phyloP scores from a whole-genome alignment of 2,329 filamentous ascomycete genomes.

The Pestalotiopsis sp. region DNA sequence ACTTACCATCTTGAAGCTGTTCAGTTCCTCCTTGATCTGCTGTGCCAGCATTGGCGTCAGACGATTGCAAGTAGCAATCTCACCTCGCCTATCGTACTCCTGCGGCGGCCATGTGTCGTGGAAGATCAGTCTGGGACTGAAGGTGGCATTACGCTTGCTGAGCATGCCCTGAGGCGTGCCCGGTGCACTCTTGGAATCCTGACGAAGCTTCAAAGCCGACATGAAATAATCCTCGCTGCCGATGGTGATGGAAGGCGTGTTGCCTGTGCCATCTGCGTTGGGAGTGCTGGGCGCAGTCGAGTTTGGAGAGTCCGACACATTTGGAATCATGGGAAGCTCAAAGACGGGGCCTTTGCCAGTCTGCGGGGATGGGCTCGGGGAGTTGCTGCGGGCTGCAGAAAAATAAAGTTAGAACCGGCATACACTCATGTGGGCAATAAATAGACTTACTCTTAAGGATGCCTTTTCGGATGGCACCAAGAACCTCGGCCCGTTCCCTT shows the following conservation, averaged over 20 bases:
- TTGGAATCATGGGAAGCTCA: conserved; percentile 61
- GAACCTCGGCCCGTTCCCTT: conserved; percentile 83
- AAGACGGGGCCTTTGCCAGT: conserved; percentile 56
- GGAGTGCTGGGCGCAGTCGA: conserved; percentile 89
- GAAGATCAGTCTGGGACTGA: conserved; percentile 92
- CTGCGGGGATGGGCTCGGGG: conserved; percentile 66
- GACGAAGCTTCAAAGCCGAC: conserved; percentile 69
- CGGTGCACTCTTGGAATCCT: conserved; percentile 78
- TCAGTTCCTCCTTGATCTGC: conserved; percentile 99
- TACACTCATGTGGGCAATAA: not conserved
- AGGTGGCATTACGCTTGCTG: conserved; percentile 65
- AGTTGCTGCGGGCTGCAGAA: conserved; percentile 59
- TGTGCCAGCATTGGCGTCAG: conserved; percentile 95
- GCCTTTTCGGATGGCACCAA: conserved; percentile 90
- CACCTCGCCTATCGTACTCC: conserved; percentile 94
- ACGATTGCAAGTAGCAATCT: conserved; percentile 96
- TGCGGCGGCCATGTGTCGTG: conserved; percentile 94
- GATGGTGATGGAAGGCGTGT: conserved; percentile 70
- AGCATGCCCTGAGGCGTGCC: conserved; percentile 68
- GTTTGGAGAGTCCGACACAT: conserved; percentile 73
- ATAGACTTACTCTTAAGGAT: conserved; percentile 80
- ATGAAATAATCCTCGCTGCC: conserved; percentile 90
- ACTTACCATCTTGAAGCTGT: conserved; percentile 97
- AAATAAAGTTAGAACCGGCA: conserved; percentile 22
- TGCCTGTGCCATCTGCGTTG: conserved; percentile 70